A percentile compares a stretch with the other conserved stretches of the same genome.
phyloP scores from a whole-genome alignment of 495 filamentous ascomycete species.

The Xylaria cubensis region DNA sequence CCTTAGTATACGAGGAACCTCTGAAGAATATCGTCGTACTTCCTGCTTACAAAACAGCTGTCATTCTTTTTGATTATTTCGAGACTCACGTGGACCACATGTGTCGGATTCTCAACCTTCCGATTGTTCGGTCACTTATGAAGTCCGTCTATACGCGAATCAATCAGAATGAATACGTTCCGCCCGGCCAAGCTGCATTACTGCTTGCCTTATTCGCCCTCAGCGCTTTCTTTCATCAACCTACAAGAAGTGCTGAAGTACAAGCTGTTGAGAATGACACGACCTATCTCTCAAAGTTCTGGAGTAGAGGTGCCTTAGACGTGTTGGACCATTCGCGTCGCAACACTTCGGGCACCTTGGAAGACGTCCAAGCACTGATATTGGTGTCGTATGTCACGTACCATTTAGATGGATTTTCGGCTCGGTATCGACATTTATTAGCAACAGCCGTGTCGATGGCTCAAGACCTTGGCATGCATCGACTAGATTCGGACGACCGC shows the following conservation, averaged over 20 bases:
- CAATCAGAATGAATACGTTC: conserved; percentile 18
- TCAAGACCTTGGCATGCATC: conserved; percentile 53
- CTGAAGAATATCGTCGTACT: not conserved
- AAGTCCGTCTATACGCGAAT: conserved; percentile 7
- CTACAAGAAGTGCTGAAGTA: conserved; percentile 13
- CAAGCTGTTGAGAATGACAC: conserved; percentile 23
- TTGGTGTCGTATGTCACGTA: conserved; percentile 47
- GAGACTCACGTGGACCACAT: conserved; percentile 8
- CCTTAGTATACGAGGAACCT: not conserved
- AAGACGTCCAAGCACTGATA: conserved; percentile 56
- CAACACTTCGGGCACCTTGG: conserved; percentile 47
- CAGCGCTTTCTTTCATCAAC: conserved; percentile 44
- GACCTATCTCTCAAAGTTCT: conserved; percentile 29
- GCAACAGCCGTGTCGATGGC: conserved; percentile 35
- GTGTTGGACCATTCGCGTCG: conserved; percentile 39
- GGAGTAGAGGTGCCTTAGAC: conserved; percentile 34
- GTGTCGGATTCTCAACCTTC: conserved; percentile 4
- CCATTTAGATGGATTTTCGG: conserved; percentile 47
- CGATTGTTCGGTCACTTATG: not conserved
- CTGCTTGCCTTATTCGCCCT: conserved; percentile 50
- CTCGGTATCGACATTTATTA: conserved; percentile 37
- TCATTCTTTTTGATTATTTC: not conserved
- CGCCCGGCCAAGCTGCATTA: conserved; percentile 43
- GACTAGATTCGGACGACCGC: conserved; percentile 43
- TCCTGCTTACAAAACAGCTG: conserved; percentile 1